Evolutionary conservation across 805 yeast species (phyloP).

Genomic region (Candida berthetii): DNA sequence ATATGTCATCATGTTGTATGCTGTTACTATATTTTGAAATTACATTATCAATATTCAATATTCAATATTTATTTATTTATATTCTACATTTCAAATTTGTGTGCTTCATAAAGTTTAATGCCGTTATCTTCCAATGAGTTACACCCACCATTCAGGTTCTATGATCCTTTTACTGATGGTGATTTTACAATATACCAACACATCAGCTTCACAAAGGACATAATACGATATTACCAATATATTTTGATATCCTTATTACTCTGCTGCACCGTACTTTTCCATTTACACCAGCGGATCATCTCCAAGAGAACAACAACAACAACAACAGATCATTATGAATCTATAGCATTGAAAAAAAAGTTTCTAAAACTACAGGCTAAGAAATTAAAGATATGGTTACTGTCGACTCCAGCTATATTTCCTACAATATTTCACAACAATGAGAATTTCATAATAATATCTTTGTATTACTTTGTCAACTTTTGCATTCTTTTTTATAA

Average conservation of each 20-base stretch:
- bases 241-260: background rate
- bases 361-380: background rate
- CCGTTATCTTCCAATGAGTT: background rate
- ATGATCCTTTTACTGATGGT: background rate
- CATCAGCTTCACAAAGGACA: background rate
- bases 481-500: constrained; percentile 7
- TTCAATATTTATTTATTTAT: no score
- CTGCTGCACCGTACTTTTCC: background rate
- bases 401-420: background rate
- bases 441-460: constrained; percentile 7
- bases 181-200: background rate
- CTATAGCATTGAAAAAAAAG: background rate
- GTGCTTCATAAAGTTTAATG: no score
- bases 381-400: background rate
- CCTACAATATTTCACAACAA: constrained; percentile 9
- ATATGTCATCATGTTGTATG: no score
- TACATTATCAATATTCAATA: no score
- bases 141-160: background rate
- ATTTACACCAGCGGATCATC: no score
- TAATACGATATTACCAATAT: background rate
- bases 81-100: no score
- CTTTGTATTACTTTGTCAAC: constrained; percentile 10
- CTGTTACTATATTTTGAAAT: no score
- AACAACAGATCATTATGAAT: no score
- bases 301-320: background rate